Evolutionary conservation across 208 protist species (phyloP).

Genomic region (Trypanosoma lewisi): DNA sequence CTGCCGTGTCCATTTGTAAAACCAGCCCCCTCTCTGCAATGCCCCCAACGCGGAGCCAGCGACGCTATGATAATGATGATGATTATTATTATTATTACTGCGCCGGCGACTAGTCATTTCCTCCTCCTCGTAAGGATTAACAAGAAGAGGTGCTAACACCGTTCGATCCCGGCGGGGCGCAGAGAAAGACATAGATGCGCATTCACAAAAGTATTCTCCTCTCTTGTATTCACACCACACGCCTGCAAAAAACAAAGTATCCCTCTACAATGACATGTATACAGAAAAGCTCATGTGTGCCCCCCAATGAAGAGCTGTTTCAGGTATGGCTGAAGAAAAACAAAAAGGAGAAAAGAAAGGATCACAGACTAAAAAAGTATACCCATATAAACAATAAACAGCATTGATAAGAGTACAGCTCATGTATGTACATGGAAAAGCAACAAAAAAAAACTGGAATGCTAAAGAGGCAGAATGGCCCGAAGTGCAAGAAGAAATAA

Average conservation of each 20-base stretch:
- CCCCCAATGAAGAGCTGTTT: too few relatives aligned
- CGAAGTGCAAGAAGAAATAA: background rate
- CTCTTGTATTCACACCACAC: background rate
- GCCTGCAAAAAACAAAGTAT: too few relatives aligned
- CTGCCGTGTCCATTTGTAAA: constrained; percentile 71
- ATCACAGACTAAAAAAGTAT: too few relatives aligned
- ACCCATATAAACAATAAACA: background rate
- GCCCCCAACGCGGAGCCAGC: constrained; percentile 16
- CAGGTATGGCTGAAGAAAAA: background rate
- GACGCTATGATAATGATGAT: background rate
- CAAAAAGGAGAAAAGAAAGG: background rate
- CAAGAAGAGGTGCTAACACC: background rate
- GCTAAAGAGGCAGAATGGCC: background rate
- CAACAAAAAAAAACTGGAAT: background rate
- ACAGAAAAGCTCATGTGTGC: too few relatives aligned
- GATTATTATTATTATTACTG: background rate
- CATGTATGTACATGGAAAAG: background rate
- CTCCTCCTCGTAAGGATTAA: constrained; percentile 9
- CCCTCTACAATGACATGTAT: too few relatives aligned
- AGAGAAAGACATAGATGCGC: background rate
- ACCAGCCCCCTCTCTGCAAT: constrained; percentile 72
- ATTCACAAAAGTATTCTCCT: constrained; percentile 1
- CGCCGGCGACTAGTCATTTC: background rate
- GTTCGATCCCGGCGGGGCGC: background rate
- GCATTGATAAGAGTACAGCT: background rate